Evolutionary conservation across 2,329 filamentous ascomycete genomes (phyloP), one percentile per base, ranked within the genome.

Genomic region (Nannizzia gypsea): DNA sequence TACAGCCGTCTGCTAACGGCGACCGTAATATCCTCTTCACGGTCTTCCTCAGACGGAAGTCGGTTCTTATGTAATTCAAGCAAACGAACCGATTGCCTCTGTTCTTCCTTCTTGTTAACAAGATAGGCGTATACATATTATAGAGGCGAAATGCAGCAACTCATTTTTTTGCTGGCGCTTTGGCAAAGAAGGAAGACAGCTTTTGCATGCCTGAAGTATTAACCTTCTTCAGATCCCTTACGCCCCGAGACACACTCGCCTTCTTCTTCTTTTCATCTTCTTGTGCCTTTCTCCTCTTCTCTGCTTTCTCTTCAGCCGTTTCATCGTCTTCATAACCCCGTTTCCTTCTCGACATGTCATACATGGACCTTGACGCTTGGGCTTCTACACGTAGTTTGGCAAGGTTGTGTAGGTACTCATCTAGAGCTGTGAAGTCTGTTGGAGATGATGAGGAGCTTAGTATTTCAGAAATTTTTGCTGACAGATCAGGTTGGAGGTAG

Each of bases 201-300:
- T 97, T 99, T 81, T 88, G 93, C 93, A 99, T 99, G 1, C 93
- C 93, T 22, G 76, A 83, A 0, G 87, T 91, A 74, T 97, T 88
- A 55, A 91, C 92, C 76, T 97, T 99, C 71, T 88, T 88, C 68
- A 99, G 72, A 55, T 91, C 82, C 70, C 85, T 86, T 1, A 96
- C 83, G 0, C 84, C 91, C 28, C 84, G 80, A 63, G 88, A 93
- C 74, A 89, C 82, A 24, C 77, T 78, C 2, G 82, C 83, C 75
- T 95, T 91, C 74, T 86, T 91, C 72, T 83, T 86, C 76, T 86
- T 88, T 61, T 96, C 91, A 61, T 96, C 91, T 63, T 96, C 92
- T 57, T 96, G 90, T 74, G 87, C 84, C 71, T 86, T 91, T 48
- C 86, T 79, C 76, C 87, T 91, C 82, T 93, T 96, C 71, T 91